phyloP scores from a whole-genome alignment of 192 early-diverging fungal species.

The Umbelopsis sp. region DNA sequence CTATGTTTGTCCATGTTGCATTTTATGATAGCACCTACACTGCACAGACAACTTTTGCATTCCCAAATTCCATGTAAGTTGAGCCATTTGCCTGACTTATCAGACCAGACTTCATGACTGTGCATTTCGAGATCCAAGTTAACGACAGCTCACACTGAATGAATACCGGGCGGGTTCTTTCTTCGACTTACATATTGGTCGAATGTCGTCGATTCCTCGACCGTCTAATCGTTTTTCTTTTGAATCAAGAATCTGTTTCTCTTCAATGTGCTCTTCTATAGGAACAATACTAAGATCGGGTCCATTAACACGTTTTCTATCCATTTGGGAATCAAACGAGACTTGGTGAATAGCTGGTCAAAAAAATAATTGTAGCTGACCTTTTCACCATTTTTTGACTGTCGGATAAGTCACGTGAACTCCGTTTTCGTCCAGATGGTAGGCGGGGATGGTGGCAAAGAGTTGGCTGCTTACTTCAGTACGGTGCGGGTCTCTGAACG shows the following conservation, averaged over 20 bases:
- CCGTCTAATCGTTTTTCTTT: conserved; percentile 43
- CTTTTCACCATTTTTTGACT: neutral
- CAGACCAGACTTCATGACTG: conserved; percentile 71
- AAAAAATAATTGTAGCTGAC: neutral
- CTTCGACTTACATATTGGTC: conserved; percentile 51
- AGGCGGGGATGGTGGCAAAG: neutral
- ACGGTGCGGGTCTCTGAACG: neutral
- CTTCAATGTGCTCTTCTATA: conserved; percentile 43
- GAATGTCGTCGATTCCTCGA: conserved; percentile 52
- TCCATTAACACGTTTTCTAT: conserved; percentile 55
- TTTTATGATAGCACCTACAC: conserved; percentile 57
- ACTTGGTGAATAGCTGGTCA: neutral
- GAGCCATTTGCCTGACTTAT: conserved; percentile 76
- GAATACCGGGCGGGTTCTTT: neutral
- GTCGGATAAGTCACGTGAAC: neutral
- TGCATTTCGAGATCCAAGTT: neutral
- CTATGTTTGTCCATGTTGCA: neutral
- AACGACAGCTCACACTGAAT: neutral
- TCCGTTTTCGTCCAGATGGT: neutral
- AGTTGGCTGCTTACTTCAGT: neutral
- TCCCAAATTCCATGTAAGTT: conserved; percentile 71
- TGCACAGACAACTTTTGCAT: conserved; percentile 74
- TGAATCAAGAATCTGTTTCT: conserved; percentile 33
- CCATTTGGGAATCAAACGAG: conserved; percentile 31
- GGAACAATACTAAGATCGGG: conserved; percentile 54